These are phyloP conservation scores for Ustilago bromivora DNA, from an alignment of 1,284 basidiomycete genomes.

Conservation along the genomic window DNA sequence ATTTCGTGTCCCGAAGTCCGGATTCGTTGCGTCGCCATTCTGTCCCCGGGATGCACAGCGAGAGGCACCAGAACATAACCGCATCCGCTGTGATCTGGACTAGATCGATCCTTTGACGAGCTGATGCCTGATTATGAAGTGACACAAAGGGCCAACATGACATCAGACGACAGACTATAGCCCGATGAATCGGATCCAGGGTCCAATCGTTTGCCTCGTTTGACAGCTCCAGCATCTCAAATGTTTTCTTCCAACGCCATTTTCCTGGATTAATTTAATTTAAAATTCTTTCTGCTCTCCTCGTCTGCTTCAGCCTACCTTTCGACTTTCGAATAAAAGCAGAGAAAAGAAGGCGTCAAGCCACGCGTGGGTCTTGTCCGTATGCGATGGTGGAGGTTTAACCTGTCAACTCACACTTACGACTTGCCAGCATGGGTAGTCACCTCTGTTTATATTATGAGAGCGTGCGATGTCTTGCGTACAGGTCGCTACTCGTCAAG, in stretches of 20 bases:
- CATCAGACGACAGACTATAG: not conserved
- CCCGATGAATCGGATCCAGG: not conserved
- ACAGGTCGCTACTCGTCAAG: too few relatives aligned
- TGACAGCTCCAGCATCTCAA: slow-evolving; percentile 1
- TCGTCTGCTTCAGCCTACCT: not conserved
- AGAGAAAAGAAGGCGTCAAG: slow-evolving; percentile 22
- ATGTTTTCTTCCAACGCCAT: not conserved
- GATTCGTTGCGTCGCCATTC: slow-evolving; percentile 13
- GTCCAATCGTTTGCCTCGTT: slow-evolving; percentile 10
- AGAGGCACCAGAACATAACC: too few relatives aligned
- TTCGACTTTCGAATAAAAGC: not conserved
- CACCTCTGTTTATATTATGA: too few relatives aligned
- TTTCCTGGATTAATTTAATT: slow-evolving; percentile 3
- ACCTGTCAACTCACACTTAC: not conserved
- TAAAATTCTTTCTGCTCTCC: slow-evolving; percentile 1
- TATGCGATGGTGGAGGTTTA: slow-evolving; percentile 34
- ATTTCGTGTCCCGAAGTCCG: slow-evolving; percentile 2
- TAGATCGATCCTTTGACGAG: not conserved
- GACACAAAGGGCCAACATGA: not conserved
- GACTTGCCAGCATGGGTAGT: too few relatives aligned
- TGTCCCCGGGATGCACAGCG: not conserved
- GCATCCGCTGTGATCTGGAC: not conserved
- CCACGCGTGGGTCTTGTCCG: slow-evolving; percentile 22
- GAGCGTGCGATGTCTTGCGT: too few relatives aligned
- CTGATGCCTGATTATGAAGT: not conserved